Evolutionary conservation across 352 stramenopile genomes (phyloP).

Genomic region (Phytophthora capsici): DNA sequence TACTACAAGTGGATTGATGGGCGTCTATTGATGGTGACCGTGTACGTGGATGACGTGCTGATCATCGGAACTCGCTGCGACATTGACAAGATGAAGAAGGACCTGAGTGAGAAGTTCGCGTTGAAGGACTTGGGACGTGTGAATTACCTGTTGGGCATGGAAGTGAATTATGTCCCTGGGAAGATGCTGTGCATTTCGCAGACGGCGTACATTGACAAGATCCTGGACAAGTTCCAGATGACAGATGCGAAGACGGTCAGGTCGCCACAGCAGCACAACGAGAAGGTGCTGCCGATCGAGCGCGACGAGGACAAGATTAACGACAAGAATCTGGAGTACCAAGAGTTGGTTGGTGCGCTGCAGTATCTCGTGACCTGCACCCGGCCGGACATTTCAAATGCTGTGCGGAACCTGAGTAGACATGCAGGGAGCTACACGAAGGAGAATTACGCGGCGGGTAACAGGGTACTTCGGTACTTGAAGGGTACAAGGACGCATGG

Average conservation of each 20-base stretch:
- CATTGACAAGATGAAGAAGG: no score
- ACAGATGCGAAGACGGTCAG: not conserved
- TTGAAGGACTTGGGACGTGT: no score
- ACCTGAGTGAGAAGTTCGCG: no score
- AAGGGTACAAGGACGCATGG: constrained; percentile 1
- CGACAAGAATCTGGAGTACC: not conserved
- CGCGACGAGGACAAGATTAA: not conserved
- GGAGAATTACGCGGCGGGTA: not conserved
- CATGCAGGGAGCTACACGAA: not conserved
- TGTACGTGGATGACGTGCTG: no score
- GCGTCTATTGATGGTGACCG: no score
- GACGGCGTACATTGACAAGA: not conserved
- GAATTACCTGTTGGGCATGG: not conserved
- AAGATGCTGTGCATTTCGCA: constrained; percentile 4
- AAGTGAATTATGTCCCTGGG: not conserved
- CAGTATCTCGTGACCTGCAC: constrained; percentile 4
- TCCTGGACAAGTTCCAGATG: not conserved
- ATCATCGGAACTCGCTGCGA: no score
- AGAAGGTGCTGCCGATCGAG: constrained; percentile 1
- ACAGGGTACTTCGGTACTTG: not conserved
- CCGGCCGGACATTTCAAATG: constrained; percentile 2
- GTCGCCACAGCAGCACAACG: constrained; percentile 5
- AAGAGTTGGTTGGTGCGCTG: constrained; percentile 9
- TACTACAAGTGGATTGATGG: no score
- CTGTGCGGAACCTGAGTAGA: not conserved